phyloP scores from a whole-genome alignment of 2,329 filamentous ascomycete genomes.

The Stagonosporopsis vannaccii region DNA sequence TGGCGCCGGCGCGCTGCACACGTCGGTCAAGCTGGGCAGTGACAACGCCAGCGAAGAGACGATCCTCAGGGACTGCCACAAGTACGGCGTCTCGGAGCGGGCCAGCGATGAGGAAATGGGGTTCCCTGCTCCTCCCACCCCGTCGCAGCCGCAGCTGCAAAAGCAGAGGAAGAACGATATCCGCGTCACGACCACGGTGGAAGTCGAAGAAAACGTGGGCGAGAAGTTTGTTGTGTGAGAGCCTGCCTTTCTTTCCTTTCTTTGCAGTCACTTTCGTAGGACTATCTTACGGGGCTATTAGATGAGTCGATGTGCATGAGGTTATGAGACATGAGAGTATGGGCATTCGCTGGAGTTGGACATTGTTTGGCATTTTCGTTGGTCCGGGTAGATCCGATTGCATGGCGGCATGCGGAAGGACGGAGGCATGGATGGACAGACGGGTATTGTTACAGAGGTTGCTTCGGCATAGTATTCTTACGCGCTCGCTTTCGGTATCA shows the following conservation, averaged over 20 bases:
- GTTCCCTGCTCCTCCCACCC: background rate
- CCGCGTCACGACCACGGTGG: conserved; percentile 15
- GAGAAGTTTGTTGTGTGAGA: conserved; percentile 14
- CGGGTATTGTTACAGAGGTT: background rate
- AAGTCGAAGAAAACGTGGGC: conserved; percentile 16
- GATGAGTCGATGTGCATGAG: background rate
- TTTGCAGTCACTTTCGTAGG: no score
- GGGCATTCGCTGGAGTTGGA: background rate
- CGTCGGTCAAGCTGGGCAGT: conserved; percentile 29
- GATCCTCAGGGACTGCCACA: conserved; percentile 29
- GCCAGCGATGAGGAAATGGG: background rate
- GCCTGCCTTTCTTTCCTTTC: background rate
- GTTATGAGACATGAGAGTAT: background rate
- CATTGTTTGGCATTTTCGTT: background rate
- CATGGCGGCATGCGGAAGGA: background rate
- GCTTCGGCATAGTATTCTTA: conserved; percentile 4
- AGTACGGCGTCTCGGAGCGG: conserved; percentile 10
- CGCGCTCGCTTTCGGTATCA: background rate
- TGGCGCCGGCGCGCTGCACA: conserved; percentile 23
- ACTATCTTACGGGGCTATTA: no score
- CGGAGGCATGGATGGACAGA: background rate
- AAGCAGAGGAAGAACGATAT: conserved; percentile 10
- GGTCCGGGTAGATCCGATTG: background rate
- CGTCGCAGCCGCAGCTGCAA: background rate
- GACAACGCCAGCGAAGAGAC: conserved; percentile 40